Base-by-base conservation (phyloP, 768 basidiomycete species). In the Russula earlei region DNA sequence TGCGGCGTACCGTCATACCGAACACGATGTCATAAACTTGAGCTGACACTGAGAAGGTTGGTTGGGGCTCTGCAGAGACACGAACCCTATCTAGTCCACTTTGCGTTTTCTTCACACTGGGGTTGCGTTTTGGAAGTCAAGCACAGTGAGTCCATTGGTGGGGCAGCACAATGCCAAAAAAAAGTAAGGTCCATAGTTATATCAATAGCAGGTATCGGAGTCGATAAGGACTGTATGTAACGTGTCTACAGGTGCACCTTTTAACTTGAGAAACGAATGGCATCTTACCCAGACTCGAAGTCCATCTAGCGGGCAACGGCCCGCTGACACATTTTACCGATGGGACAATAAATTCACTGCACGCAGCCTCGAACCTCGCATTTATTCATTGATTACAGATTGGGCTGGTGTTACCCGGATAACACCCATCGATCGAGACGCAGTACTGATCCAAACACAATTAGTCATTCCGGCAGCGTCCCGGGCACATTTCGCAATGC, bases 371-470 rank as follows among this genome's bases (percentile, higher is more conserved):
- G 10, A 31, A 31, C 29, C 4, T 3, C 4, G 25, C 24, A 48
- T 31, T 37, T 24, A 3, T 33, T 47, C 44, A 52, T 36, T 52
- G 24, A 7, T 48, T 3, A 37, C 56, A 52, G 40, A 47, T 1
- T 6, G 14, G 7, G 5, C 14, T 6, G n/a, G 19, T 12, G 50
- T 36, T 27, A 12, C 38, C 45, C 20, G 31, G 38, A 52, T 27
- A 41, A n/a, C 56, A 57, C 4, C 25, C 40, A 9, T 27, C 15
- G 25, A 29, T 29, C 11, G 56, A 41, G 24, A 57, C 44, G 40
- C 56, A 57, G 33, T 57, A 57, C 56, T 57, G 38, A 22, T 47
- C 11, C 20, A 14, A 27, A 14, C 19, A 44, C 5, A 27, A 46
- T n/a, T 7, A 15, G 45, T 52, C 45, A 42, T 45, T 38, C 10